Percentiles rank a stretch among this genome's conserved stretches.
These are phyloP conservation scores for Puccinia horiana DNA, from an alignment of 1,284 basidiomycete species.

Conservation along the genomic window DNA sequence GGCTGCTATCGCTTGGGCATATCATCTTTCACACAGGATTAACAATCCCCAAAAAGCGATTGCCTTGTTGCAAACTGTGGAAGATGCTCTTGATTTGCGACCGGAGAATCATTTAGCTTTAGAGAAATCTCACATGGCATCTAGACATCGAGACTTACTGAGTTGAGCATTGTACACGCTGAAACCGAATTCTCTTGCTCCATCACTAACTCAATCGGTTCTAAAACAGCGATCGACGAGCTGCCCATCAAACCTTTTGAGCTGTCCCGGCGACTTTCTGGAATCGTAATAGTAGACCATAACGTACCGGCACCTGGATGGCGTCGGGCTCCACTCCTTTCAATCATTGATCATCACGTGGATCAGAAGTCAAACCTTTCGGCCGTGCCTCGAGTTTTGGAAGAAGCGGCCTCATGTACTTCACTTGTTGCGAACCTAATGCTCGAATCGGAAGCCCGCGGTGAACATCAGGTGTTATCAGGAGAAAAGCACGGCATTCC, in stretches of 20 bases:
- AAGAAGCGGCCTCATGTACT: conserved; percentile 55
- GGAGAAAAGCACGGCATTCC: conserved; percentile 48
- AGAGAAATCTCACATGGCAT: conserved; percentile 56
- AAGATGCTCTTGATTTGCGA: conserved; percentile 58
- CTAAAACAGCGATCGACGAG: conserved; percentile 57
- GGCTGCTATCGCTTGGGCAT: conserved; percentile 56
- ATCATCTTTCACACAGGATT: conserved; percentile 55
- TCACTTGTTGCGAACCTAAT: conserved; percentile 57
- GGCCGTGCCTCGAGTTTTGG: conserved; percentile 55
- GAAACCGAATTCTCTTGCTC: not conserved
- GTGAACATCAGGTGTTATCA: conserved; percentile 34
- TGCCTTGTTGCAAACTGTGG: conserved; percentile 52
- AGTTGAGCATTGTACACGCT: conserved; percentile 51
- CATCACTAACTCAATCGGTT: not conserved
- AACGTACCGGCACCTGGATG: conserved; percentile 57
- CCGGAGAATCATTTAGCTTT: conserved; percentile 59
- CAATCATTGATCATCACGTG: conserved; percentile 59
- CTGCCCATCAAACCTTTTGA: conserved; percentile 57
- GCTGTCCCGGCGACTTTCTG: conserved; percentile 54
- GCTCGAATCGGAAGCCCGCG: conserved; percentile 52
- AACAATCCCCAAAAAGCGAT: conserved; percentile 52
- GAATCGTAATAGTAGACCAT: conserved; percentile 59
- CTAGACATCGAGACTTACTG: conserved; percentile 58
- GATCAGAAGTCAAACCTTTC: conserved; percentile 56
- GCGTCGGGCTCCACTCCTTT: conserved; percentile 53